A percentile compares a stretch with the other conserved stretches of the same genome.
Evolutionary conservation across 495 filamentous ascomycete species (phyloP).

Genomic region (Apodospora peruviana): DNA sequence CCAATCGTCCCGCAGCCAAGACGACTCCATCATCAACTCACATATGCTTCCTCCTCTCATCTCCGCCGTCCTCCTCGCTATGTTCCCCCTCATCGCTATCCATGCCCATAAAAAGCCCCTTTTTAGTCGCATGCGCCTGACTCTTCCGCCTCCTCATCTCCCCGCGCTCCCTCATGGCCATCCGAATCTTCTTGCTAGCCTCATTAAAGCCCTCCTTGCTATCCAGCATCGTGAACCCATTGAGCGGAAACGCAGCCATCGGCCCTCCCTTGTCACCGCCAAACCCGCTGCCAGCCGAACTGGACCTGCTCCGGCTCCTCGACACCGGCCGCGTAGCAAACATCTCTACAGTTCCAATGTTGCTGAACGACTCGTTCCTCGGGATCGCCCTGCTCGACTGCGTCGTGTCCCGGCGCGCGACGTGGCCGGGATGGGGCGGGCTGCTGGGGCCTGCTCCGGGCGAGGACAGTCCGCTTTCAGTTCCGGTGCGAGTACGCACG

Average conservation of each 20-base stretch:
- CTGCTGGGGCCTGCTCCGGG: constrained; percentile 15
- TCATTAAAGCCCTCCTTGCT: constrained; percentile 69
- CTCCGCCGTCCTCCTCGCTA: too few species aligned
- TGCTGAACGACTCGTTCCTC: constrained; percentile 86
- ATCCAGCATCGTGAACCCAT: constrained; percentile 67
- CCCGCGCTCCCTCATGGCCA: constrained; percentile 81
- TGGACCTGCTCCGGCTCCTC: constrained; percentile 64
- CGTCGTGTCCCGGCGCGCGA: constrained; percentile 33
- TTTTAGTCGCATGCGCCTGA: constrained; percentile 37
- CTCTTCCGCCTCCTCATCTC: constrained; percentile 65
- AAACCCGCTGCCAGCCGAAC: constrained; percentile 48
- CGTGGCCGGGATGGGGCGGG: constrained; percentile 14
- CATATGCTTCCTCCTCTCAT: too few species aligned
- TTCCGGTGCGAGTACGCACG: constrained; percentile 3
- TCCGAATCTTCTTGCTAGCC: constrained; percentile 79
- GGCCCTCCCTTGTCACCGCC: too few species aligned
- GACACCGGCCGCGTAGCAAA: constrained; percentile 81
- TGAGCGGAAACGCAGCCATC: constrained; percentile 59
- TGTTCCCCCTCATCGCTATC: constrained; percentile 8
- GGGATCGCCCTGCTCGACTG: constrained; percentile 55
- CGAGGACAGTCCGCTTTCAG: constrained; percentile 24
- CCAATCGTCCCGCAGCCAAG: too few species aligned
- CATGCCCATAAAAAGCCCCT: constrained; percentile 24
- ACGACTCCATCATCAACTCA: too few species aligned
- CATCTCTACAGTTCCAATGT: constrained; percentile 77